Base-by-base conservation (phyloP, 2,329 filamentous ascomycete genomes). In the Fusarium albosuccineum region DNA sequence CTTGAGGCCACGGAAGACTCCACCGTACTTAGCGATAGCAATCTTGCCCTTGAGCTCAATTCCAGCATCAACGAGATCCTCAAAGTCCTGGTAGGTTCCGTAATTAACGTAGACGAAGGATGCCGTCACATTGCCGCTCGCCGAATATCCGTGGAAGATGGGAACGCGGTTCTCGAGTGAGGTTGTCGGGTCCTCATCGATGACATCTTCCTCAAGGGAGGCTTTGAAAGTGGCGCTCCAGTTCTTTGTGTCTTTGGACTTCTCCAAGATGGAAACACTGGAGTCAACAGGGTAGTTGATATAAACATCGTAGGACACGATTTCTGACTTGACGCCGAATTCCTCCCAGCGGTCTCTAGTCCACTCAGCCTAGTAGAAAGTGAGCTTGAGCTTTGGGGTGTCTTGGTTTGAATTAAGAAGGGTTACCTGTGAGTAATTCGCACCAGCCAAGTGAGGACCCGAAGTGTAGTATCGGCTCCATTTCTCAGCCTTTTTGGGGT, bases 121-220 rank as follows among this genome's bases (percentile, higher is more conserved):
- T 3, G 89, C 93, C 0, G 95, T 97, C 48, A 97, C 95, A 77
- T 98, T 97, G 29, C 95, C 95, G 62, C 85, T 94, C 5, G 94
- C 94, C 5, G 93, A 97, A 78, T 97, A 98, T 54, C 95, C 96
- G 75, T 98, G 95, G 82, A 98, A 98, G 0, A 91, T 95, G 1
- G 95, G 94, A 26, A 98, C 86, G 30, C 93, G 85, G 72, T 94
- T 86, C 9, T 86, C 79, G 45, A 93, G 82, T 22, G 89, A 86
- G 16, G 89, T 93, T 0, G 94, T 97, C 4, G 89, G 86, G 76
- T 99, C 96, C 53, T 97, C 90, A 0, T 93, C 85, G 6, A 98
- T 82, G 2, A 95, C 85, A 74, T 97, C 93, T 78, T 99, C 96
- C 70, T 92, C 89, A 40, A 98, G 81, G 1, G 88, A 90, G 1